phyloP scores from a whole-genome alignment of 2,329 filamentous ascomycete species.

The Calonectria fujianensis region DNA sequence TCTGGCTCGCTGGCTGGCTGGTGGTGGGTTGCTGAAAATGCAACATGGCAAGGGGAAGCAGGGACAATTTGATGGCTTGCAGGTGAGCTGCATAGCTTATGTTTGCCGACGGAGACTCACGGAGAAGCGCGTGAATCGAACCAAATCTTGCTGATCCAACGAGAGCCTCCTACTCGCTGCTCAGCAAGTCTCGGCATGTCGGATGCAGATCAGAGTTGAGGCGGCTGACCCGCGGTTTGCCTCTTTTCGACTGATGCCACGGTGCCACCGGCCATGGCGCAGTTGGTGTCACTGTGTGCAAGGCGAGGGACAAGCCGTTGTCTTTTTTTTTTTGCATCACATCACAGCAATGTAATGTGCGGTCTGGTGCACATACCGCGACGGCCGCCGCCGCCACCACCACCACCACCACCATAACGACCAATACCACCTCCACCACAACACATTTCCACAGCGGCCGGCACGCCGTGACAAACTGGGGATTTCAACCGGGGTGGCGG shows the following conservation, averaged over 20 bases:
- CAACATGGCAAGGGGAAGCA: conserved; percentile 19
- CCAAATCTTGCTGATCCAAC: conserved; percentile 25
- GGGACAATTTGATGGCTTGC: conserved; percentile 45
- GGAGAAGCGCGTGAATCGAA: conserved; percentile 18
- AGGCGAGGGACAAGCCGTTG: neutral
- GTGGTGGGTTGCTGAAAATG: neutral
- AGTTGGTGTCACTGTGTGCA: neutral
- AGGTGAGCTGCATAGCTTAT: conserved; percentile 45
- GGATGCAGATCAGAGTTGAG: conserved; percentile 9
- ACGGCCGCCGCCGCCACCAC: conserved; percentile 4
- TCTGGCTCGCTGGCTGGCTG: neutral
- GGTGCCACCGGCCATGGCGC: conserved; percentile 24
- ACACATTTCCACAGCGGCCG: conserved; percentile 6
- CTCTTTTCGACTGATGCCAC: conserved; percentile 33
- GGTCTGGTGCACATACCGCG: neutral
- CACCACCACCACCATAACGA: neutral
- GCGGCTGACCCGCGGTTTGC: conserved; percentile 23
- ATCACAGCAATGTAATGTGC: conserved; percentile 16
- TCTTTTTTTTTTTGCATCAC: conserved; percentile 7
- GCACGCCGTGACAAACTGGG: conserved; percentile 25
- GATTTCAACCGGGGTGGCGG: conserved; percentile 19
- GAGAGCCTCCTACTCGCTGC: neutral
- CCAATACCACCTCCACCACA: neutral
- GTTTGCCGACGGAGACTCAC: conserved; percentile 21
- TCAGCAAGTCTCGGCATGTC: conserved; percentile 17